These are phyloP conservation scores for Blumeria graminis DNA, from an alignment of 2,329 filamentous ascomycete species.

Conservation along the genomic window DNA sequence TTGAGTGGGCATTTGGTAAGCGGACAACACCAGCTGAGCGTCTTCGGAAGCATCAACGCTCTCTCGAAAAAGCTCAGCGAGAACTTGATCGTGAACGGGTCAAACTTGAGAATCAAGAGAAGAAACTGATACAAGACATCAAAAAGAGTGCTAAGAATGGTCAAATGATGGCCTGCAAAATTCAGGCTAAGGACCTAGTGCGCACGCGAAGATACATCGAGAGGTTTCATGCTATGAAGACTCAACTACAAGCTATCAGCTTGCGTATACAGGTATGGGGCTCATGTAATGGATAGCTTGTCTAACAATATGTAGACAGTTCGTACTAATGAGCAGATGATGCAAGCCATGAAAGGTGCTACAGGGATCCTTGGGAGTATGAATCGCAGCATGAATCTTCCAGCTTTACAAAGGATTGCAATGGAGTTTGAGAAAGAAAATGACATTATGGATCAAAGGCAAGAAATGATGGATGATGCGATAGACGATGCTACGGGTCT, in stretches of 20 bases:
- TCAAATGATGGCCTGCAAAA: constrained; percentile 95
- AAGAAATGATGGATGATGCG: constrained; percentile 99
- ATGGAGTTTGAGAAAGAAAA: constrained; percentile 99
- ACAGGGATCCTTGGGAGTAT: constrained; percentile 83
- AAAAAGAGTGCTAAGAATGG: constrained; percentile 97
- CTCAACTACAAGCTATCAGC: constrained; percentile 87
- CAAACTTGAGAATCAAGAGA: constrained; percentile 96
- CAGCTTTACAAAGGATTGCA: constrained; percentile 80
- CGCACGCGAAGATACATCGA: constrained; percentile 84
- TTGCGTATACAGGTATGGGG: constrained; percentile 60
- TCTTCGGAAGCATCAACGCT: constrained; percentile 80
- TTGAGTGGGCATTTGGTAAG: constrained; percentile 98
- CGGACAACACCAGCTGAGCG: constrained; percentile 92
- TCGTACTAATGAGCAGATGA: constrained; percentile 97
- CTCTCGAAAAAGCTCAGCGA: constrained; percentile 89
- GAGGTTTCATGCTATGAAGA: constrained; percentile 97
- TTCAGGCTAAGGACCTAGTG: constrained; percentile 92
- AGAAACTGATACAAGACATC: constrained; percentile 86
- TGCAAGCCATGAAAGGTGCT: constrained; percentile 98
- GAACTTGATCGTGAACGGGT: constrained; percentile 86
- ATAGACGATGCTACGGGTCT: constrained; percentile 92
- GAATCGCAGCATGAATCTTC: constrained; percentile 95
- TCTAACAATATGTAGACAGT: constrained; percentile 42
- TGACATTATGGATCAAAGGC: constrained; percentile 95
- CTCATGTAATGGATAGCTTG: not conserved